Conservation (phyloP, 2,329 filamentous ascomycete genomes). For the Beauveria bassiana region DNA sequence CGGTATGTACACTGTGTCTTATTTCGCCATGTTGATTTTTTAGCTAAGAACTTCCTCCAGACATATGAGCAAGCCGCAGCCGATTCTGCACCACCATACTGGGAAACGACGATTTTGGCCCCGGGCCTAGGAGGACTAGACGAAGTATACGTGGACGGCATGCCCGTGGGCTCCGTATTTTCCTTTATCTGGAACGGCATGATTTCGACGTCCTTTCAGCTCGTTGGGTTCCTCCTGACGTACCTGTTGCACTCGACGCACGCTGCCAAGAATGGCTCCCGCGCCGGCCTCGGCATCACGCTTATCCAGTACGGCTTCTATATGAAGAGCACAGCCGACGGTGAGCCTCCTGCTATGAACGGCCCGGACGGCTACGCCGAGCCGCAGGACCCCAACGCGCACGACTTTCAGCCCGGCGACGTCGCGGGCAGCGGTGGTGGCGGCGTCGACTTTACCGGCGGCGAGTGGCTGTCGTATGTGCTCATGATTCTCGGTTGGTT, state of each 20-base stretch:
- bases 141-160: slow-evolving; percentile 93
- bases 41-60: slow-evolving; percentile 35
- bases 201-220: slow-evolving; percentile 95
- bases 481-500: slow-evolving; percentile 99
- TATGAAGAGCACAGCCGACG: slow-evolving; percentile 61
- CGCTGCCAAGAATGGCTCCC: slow-evolving; percentile 94
- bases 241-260: slow-evolving; percentile 97
- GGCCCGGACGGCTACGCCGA: slow-evolving; percentile 54
- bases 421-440: slow-evolving; percentile 46
- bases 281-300: slow-evolving; percentile 88
- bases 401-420: slow-evolving; percentile 72
- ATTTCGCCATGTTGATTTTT: neutral
- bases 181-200: slow-evolving; percentile 88
- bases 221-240: slow-evolving; percentile 94
- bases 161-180: slow-evolving; percentile 84
- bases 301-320: slow-evolving; percentile 96
- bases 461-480: slow-evolving; percentile 84
- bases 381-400: slow-evolving; percentile 80
- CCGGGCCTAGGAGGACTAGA: slow-evolving; percentile 84
- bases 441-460: slow-evolving; percentile 55
- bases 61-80: slow-evolving; percentile 98
- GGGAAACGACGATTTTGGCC: slow-evolving; percentile 96
- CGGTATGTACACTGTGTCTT: slow-evolving; percentile 51
- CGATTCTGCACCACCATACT: slow-evolving; percentile 92
- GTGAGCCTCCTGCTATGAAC: slow-evolving; percentile 36